Evolutionary conservation across 2,329 filamentous ascomycete genomes (phyloP), one percentile per base, ranked within the genome.

Genomic region (Venturia aucupariae): DNA sequence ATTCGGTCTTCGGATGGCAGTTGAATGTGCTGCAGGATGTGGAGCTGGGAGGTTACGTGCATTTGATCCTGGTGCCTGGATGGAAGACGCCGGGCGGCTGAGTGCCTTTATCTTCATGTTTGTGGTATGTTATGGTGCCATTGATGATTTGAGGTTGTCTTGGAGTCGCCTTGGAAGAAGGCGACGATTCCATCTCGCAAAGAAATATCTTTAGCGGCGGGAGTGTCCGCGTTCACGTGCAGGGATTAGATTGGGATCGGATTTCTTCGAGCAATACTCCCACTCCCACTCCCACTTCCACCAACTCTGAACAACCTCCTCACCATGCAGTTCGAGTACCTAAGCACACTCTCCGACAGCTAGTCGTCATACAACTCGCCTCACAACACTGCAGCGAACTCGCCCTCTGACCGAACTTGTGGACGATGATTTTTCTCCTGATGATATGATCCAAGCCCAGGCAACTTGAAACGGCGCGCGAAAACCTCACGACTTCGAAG

Each of bases 1-100:
- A 22, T 4, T 51, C 22, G 2, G 15, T 27, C 22, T 15, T 51
- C 22, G 22, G 46, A 51, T 4, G 22, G 46, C 2, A 11, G 39
- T 41, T n/a, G 22, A 51, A n/a, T 51, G 10, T 27, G 46, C 22
- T 8, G 3, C 15, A 15, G 46, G 22, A 10, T 4, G 24, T 15
- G 27, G 89, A 77, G 96, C 90, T 71, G 95, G 75, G 76, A 90
- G 90, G 90, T 68, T 86, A 84, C 66, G 86, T 63, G 86, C 83
- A 74, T 84, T 83, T 64, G 86, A 85, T 66, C 88, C 88, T 22
- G 86, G 82, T 35, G 87, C 82, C 75, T 89, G 86, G 69, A 86
- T 82, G 65, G 85, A 82, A 70, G 83, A 80, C 51, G 84, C 78
- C 35, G 87, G 84, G 69, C 88, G 84, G 68, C 81, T 85, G 70